phyloP scores from a whole-genome alignment of 371 early-diverging fungal species.

The Mucor circinelloides region DNA sequence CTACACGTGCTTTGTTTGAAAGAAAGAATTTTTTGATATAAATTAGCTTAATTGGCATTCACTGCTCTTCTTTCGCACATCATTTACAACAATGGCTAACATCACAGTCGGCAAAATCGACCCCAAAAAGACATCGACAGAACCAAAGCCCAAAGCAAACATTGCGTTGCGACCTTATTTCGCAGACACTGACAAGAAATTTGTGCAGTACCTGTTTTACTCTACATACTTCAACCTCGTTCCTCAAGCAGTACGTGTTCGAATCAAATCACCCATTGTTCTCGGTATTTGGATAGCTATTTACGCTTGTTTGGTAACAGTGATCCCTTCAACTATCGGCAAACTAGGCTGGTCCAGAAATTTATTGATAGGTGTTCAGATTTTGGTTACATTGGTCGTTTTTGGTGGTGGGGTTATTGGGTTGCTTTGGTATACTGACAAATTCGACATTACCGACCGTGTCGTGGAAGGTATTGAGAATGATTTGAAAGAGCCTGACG shows the following conservation, averaged over 20 bases:
- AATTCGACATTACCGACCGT: conserved; percentile 29
- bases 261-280: conserved; percentile 33
- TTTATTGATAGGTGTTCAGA: conserved; percentile 15
- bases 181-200: conserved; percentile 43
- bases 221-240: conserved; percentile 49
- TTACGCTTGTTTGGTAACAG: conserved; percentile 15
- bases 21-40: background rate
- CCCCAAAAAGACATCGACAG: background rate
- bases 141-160: conserved; percentile 24
- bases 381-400: conserved; percentile 27
- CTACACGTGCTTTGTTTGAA: conserved; percentile 3
- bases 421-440: conserved; percentile 44
- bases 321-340: conserved; percentile 12
- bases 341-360: conserved; percentile 19
- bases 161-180: conserved; percentile 47
- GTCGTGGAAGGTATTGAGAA: conserved; percentile 43
- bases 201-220: conserved; percentile 45
- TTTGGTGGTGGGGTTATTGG: conserved; percentile 28
- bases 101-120: conserved; percentile 15
- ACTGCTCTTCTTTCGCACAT: background rate
- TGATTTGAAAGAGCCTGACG: conserved; percentile 43
- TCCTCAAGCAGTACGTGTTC: conserved; percentile 35
- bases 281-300: conserved; percentile 25
- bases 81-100: conserved; percentile 6
- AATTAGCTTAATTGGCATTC: background rate